Evolutionary conservation across 331 rosid species (phyloP), one percentile per base, ranked within the genome.

Genomic region (Malus hybrid): DNA sequence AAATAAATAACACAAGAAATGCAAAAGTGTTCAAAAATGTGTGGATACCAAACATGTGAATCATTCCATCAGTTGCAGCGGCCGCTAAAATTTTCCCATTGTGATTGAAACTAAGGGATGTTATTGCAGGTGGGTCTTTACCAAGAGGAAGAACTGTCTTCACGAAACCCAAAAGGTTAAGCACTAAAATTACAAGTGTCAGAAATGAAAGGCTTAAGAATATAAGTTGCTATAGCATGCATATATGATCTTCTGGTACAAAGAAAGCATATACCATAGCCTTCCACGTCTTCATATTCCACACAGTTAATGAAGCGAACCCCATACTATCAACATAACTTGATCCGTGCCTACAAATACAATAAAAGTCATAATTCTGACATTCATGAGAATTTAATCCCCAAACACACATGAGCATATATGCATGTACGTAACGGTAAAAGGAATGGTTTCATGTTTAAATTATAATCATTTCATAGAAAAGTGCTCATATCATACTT

Each of bases 31-130:
- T 52, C 4, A 52, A 52, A 16, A 52, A 65, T 12, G 12, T 46
- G 74, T 90, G 98, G 98, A 94, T 91, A 94, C 98, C 98, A 77
- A 94, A 94, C 93, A 94, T 90, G 86, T 94, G 97, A 85, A 94
- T 94, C 97, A 91, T 91, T 85, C 98, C 98, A 84, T 94, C 98
- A 61, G 86, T 77, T 19, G 98, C 97, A 68, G 96, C 78, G 48
- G 98, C 97, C 29, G 93, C 98, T 82, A 94, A 86, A 84, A 94
- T 86, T 82, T 94, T 94, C 72, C 98, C 98, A 61, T 94, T 94
- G 86, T 94, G 98, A 84, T 94, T 91, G 89, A 94, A 94, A 84
- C 98, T 88, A 30, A 91, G 75, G 63, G 98, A 94, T 36, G 95
- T 94, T 71, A 91, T 94, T 81, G 98, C 96, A 9, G 98, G 98